A percentile compares a stretch with the other conserved stretches of the same genome.
Conservation (phyloP, 2,329 filamentous ascomycete species). For the Aspergillus udagawae region DNA sequence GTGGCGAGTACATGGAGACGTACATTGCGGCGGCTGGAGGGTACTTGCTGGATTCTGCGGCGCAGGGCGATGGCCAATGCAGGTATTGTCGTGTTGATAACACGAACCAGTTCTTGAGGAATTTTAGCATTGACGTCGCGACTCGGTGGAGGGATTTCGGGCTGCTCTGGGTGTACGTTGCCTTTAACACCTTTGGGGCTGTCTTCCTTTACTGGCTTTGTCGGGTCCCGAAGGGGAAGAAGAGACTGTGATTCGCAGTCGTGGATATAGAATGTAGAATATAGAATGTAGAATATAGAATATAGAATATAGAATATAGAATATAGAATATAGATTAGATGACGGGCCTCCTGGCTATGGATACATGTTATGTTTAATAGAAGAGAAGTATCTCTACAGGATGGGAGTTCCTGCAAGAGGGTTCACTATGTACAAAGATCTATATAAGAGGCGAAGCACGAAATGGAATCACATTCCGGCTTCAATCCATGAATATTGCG, state of each 20-base stretch:
- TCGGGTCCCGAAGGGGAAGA: constrained; percentile 6
- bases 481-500: too few relatives aligned
- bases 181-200: constrained; percentile 20
- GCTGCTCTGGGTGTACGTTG: constrained; percentile 21
- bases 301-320: too few relatives aligned
- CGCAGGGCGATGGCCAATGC: neutral
- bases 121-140: neutral
- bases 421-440: too few relatives aligned
- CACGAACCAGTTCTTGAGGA: neutral
- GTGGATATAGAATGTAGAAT: too few relatives aligned
- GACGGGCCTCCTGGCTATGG: too few relatives aligned
- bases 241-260: neutral
- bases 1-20: neutral
- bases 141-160: neutral
- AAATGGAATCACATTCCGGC: too few relatives aligned
- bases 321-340: too few relatives aligned
- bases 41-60: neutral
- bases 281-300: too few relatives aligned
- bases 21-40: neutral
- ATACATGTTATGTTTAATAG: too few relatives aligned
- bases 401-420: too few relatives aligned
- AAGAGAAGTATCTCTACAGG: too few relatives aligned
- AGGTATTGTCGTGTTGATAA: neutral
- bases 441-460: too few relatives aligned
- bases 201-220: constrained; percentile 6